Conservation (phyloP, 2,329 filamentous ascomycete species). For the Xylogone sp. region DNA sequence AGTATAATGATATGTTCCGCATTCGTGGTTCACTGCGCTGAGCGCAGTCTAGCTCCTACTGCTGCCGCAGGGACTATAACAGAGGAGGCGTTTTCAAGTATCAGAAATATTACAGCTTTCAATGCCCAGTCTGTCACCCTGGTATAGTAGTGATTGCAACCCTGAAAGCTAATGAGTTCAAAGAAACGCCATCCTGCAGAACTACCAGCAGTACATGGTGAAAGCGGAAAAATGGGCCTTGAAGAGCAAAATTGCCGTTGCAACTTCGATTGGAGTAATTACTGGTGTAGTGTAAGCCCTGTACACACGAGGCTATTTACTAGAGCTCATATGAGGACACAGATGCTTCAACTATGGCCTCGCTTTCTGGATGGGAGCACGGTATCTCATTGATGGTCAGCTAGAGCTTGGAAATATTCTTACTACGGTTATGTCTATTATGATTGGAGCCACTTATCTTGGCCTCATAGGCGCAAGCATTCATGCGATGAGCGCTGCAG, state of each 20-base stretch:
- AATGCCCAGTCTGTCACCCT: conserved; percentile 89
- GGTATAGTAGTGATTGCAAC: too few relatives aligned
- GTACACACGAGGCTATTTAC: too few relatives aligned
- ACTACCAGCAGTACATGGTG: conserved; percentile 70
- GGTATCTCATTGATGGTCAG: conserved; percentile 64
- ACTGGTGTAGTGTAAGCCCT: conserved; percentile 83
- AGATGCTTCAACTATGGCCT: conserved; percentile 82
- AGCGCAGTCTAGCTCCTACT: conserved; percentile 73
- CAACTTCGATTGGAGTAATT: conserved; percentile 77
- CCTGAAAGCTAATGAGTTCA: too few relatives aligned
- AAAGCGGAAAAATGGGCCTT: conserved; percentile 73
- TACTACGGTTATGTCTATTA: conserved; percentile 83
- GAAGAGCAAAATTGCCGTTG: conserved; percentile 69
- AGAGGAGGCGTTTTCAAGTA: conserved; percentile 91
- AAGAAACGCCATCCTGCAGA: too few relatives aligned
- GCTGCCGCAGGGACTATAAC: conserved; percentile 82
- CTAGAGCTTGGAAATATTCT: conserved; percentile 68
- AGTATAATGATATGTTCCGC: conserved; percentile 68
- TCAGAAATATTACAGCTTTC: conserved; percentile 89
- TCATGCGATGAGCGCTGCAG: conserved; percentile 78
- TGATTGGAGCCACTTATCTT: conserved; percentile 93
- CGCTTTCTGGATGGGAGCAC: conserved; percentile 83
- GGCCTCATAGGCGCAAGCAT: conserved; percentile 80
- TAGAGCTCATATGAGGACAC: too few relatives aligned
- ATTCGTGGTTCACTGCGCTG: conserved; percentile 79